These are phyloP conservation scores for Magnusiomyces paraingens DNA, from an alignment of 1,139 yeast species.

Conservation along the genomic window DNA sequence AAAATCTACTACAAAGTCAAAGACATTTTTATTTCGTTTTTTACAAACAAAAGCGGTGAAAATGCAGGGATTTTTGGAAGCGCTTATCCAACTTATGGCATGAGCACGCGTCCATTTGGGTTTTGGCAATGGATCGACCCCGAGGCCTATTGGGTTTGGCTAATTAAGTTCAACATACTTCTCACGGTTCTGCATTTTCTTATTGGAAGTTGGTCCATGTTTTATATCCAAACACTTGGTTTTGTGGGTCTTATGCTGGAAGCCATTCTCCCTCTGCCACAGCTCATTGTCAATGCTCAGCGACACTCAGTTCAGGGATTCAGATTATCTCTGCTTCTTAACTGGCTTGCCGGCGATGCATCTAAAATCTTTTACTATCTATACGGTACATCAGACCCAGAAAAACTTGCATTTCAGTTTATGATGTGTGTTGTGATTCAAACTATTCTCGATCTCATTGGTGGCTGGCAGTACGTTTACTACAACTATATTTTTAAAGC, in stretches of 20 bases:
- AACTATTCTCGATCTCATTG: constrained; percentile 66
- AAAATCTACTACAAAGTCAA: neutral
- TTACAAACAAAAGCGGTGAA: no score
- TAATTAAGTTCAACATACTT: constrained; percentile 42
- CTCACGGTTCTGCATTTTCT: constrained; percentile 43
- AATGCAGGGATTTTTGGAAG: no score
- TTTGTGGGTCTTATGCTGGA: constrained; percentile 69
- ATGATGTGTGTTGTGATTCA: constrained; percentile 76
- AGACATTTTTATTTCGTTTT: neutral
- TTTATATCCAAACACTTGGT: constrained; percentile 58
- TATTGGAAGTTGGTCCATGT: constrained; percentile 34
- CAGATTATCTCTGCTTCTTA: constrained; percentile 61
- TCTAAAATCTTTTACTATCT: constrained; percentile 67
- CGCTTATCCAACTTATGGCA: no score
- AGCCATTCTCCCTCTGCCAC: constrained; percentile 82
- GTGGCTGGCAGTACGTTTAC: constrained; percentile 67
- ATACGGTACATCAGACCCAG: constrained; percentile 55
- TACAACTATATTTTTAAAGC: constrained; percentile 30
- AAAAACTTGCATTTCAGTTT: constrained; percentile 54
- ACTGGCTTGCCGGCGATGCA: constrained; percentile 88
- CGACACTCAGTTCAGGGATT: constrained; percentile 71
- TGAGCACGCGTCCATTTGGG: constrained; percentile 43
- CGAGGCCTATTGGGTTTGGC: constrained; percentile 57
- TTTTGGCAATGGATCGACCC: constrained; percentile 87
- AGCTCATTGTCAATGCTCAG: constrained; percentile 64